Evolutionary conservation across 345 rosid species (phyloP).

Genomic region (Arabis alpina): DNA sequence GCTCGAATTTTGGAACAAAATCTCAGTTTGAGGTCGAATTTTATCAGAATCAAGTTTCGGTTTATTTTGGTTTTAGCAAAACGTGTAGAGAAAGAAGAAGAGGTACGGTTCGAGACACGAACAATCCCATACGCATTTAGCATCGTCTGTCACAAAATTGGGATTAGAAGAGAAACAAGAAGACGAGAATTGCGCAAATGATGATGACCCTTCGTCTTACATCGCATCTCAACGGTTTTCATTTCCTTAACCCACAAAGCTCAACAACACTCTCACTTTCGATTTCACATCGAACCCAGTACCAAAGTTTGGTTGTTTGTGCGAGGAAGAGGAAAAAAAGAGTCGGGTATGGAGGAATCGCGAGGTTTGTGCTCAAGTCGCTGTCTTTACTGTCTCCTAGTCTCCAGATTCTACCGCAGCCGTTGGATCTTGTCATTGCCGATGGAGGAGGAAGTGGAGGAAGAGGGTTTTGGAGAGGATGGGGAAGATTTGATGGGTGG

Average conservation of each 20-base stretch:
- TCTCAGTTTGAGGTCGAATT: background rate
- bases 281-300: slow-evolving; percentile 39
- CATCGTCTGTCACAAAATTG: slow-evolving; percentile 5
- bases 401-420: slow-evolving; percentile 33
- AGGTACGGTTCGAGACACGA: slow-evolving; percentile 2
- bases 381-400: slow-evolving; percentile 24
- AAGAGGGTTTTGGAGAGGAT: slow-evolving; percentile 36
- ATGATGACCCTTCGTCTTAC: slow-evolving; percentile 33
- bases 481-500: slow-evolving; percentile 44
- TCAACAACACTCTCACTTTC: slow-evolving; percentile 17
- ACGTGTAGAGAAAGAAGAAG: slow-evolving; percentile 8
- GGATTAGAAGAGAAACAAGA: slow-evolving; percentile 22
- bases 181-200: slow-evolving; percentile 14
- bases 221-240: slow-evolving; percentile 31
- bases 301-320: slow-evolving; percentile 38
- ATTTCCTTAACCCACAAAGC: slow-evolving; percentile 4
- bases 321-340: slow-evolving; percentile 34
- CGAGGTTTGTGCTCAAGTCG: slow-evolving; percentile 29
- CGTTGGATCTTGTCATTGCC: slow-evolving; percentile 43
- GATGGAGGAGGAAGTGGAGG: slow-evolving; percentile 38
- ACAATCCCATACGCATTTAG: slow-evolving; percentile 34
- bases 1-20: background rate
- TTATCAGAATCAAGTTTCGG: background rate
- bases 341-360: background rate
- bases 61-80: slow-evolving; percentile 2